Conservation (phyloP, 257 asterid genomes). For the Dorcoceras hygrometricum region DNA sequence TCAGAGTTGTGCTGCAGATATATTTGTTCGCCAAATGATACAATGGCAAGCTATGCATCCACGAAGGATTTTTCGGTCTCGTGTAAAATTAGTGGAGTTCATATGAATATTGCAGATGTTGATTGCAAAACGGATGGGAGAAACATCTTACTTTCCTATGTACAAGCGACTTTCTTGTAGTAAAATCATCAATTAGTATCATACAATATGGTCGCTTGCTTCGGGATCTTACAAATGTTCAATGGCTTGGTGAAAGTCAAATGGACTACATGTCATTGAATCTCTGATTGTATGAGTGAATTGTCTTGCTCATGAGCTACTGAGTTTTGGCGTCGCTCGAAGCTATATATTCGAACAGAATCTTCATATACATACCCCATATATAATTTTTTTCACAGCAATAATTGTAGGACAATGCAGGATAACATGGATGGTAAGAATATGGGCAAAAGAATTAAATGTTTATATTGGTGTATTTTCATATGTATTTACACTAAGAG, state of each 20-base stretch:
- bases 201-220: too few species aligned
- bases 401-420: not conserved
- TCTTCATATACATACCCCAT: not conserved
- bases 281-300: too few species aligned
- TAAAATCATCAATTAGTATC: too few species aligned
- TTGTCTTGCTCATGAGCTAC: not conserved
- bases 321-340: not conserved
- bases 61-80: not conserved
- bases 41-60: not conserved
- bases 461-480: too few species aligned
- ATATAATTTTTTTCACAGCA: not conserved
- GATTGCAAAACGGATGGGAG: not conserved
- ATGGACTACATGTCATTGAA: too few species aligned
- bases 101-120: not conserved
- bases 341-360: not conserved
- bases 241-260: too few species aligned
- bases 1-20: too few species aligned
- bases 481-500: not conserved
- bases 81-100: not conserved
- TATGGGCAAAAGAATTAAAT: too few species aligned
- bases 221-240: too few species aligned
- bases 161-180: not conserved
- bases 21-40: too few species aligned
- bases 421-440: too few species aligned
- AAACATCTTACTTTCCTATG: not conserved